Conservation (phyloP, 768 basidiomycete species). For the Baorangia bicolor region DNA sequence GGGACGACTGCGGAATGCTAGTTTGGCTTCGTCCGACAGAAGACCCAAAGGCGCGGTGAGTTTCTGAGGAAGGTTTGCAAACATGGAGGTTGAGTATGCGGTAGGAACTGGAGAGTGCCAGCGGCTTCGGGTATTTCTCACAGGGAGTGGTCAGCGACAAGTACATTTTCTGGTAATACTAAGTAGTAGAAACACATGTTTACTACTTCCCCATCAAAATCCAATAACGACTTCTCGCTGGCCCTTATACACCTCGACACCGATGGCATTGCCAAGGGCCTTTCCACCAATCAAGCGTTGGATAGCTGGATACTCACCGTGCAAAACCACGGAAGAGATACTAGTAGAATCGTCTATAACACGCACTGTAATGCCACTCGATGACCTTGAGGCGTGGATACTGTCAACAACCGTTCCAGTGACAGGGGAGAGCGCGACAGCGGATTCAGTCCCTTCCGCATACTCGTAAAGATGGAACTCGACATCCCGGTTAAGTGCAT, state of each 20-base stretch:
- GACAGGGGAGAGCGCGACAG: slow-evolving; percentile 16
- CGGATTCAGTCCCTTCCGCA: slow-evolving; percentile 37
- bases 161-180: neutral
- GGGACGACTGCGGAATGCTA: slow-evolving; percentile 82
- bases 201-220: slow-evolving; percentile 1
- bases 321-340: slow-evolving; percentile 11
- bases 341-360: slow-evolving; percentile 5
- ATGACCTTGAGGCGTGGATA: slow-evolving; percentile 11
- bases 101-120: neutral
- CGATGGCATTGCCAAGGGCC: neutral
- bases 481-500: slow-evolving; percentile 37
- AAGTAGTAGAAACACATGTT: neutral
- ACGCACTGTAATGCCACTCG: slow-evolving; percentile 5
- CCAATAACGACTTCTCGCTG: slow-evolving; percentile 4
- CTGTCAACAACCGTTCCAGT: slow-evolving; percentile 6
- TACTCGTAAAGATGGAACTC: slow-evolving; percentile 56
- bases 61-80: slow-evolving; percentile 69
- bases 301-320: slow-evolving; percentile 14
- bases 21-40: slow-evolving; percentile 83
- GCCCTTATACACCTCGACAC: slow-evolving; percentile 1
- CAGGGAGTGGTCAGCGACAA: neutral
- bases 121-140: slow-evolving; percentile 5
- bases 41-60: slow-evolving; percentile 76
- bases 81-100: slow-evolving; percentile 42
- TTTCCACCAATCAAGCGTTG: slow-evolving; percentile 10